These are phyloP conservation scores for Colletotrichum falcatum DNA, from an alignment of 2,329 filamentous ascomycete genomes.

Conservation along the genomic window DNA sequence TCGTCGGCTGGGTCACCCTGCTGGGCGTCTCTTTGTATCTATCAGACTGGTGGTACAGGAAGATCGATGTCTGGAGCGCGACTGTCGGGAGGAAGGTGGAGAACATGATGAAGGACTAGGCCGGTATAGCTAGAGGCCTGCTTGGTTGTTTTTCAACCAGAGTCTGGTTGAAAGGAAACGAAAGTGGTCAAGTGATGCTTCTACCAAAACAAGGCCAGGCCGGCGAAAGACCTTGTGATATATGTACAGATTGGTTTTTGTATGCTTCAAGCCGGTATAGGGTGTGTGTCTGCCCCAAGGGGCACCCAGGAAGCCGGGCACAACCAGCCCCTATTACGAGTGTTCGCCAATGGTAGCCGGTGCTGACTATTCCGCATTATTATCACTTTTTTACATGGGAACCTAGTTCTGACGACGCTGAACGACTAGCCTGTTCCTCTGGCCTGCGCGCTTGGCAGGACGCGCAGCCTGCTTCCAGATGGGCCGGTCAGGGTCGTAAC, in stretches of 20 bases:
- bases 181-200: slow-evolving; percentile 1
- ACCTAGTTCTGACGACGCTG: slow-evolving; percentile 8
- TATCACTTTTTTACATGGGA: neutral
- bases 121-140: neutral
- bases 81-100: slow-evolving; percentile 53
- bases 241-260: neutral
- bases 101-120: slow-evolving; percentile 44
- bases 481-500: slow-evolving; percentile 46
- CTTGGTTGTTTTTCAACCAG: too few relatives aligned
- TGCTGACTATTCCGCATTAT: neutral
- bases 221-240: neutral
- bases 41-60: slow-evolving; percentile 51
- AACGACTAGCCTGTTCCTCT: slow-evolving; percentile 22
- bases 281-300: neutral
- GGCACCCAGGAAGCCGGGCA: neutral
- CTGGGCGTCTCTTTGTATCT: slow-evolving; percentile 50
- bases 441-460: slow-evolving; percentile 8
- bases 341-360: neutral
- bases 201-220: neutral
- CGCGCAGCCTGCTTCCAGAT: slow-evolving; percentile 37
- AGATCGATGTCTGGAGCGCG: slow-evolving; percentile 53
- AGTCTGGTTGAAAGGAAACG: neutral
- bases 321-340: neutral
- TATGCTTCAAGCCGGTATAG: neutral
- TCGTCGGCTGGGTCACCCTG: slow-evolving; percentile 50